Base-by-base conservation (phyloP, 139 green algal species). In the Volvox africanus region DNA sequence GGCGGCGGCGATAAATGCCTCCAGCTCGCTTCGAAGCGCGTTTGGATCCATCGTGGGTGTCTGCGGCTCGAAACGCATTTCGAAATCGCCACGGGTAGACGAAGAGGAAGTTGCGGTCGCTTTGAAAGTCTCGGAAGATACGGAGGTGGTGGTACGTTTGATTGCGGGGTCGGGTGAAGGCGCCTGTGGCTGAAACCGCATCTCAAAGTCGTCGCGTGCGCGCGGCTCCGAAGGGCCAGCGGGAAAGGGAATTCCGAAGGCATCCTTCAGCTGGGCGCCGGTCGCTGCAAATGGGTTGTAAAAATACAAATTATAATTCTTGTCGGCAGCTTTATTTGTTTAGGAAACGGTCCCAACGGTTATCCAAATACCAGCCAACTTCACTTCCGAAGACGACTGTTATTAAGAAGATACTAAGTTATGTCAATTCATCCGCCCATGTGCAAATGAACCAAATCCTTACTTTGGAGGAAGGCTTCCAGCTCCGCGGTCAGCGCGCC, bases 391-490 rank as follows among this genome's bases (percentile, higher is more conserved):
- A 5, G 9, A 5, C 44, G 65, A 28, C 65, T 73, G 65, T 24
- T 9, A 73, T 28, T 30, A 30, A 28, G 2, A 73, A 30, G 65
- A 73, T 69, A 69, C 62, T 17, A 17, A 19, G 11, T 30, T 73
- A 5, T 24, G 65, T 19, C 62, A 26, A 26, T 24, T 73, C 21
- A 2, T 73, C 3, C 65, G 21, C 65, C 11, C 2, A 12, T 24
- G 11, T 28, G 65, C 11, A 73, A 73, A 6, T 73, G 5, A 24
- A 28, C 65, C 11, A 30, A 9, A 11, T 2, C 11, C 65, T 73
- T 73, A 28, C 65, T 73, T 73, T 73, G 65, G 16, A 84, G 78
- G 78, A 68, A 84, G 17, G 78, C 78, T 12, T 84, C 78, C 35
- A 68, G 78, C 78, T 68, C 78, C 36, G 30, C 37, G 78, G 26